These are phyloP conservation scores for Pythium oligandrum DNA, from an alignment of 352 stramenopile genomes.

Conservation along the genomic window DNA sequence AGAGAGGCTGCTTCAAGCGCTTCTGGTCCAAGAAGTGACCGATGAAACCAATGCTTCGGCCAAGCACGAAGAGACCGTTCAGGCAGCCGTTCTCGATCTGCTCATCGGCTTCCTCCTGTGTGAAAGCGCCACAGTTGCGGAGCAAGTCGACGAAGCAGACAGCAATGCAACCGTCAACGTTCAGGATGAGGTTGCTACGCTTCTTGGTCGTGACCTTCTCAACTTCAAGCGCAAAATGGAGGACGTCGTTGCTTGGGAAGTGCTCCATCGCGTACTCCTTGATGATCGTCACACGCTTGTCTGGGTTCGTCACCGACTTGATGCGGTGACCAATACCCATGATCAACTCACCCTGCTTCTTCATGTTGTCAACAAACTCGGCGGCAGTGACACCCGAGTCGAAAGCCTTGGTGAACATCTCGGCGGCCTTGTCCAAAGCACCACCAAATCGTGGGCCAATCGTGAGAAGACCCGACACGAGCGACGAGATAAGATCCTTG, in stretches of 20 bases:
- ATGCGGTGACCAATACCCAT: slow-evolving; percentile 97
- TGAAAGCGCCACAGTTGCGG: slow-evolving; percentile 88
- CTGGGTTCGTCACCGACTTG: slow-evolving; percentile 94
- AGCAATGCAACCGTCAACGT: slow-evolving; percentile 96
- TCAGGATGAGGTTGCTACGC: slow-evolving; percentile 96
- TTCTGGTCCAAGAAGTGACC: slow-evolving; percentile 97
- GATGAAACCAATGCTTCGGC: slow-evolving; percentile 89
- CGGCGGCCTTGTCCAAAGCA: slow-evolving; percentile 91
- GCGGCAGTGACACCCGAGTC: slow-evolving; percentile 85
- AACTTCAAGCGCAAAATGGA: slow-evolving; percentile 94
- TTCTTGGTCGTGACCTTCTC: slow-evolving; percentile 97
- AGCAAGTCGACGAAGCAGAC: slow-evolving; percentile 97
- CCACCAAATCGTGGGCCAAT: slow-evolving; percentile 96
- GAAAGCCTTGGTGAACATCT: slow-evolving; percentile 90
- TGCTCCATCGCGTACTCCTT: slow-evolving; percentile 94
- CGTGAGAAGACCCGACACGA: slow-evolving; percentile 94
- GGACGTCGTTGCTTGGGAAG: slow-evolving; percentile 91
- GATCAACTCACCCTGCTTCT: slow-evolving; percentile 94
- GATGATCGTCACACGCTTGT: slow-evolving; percentile 96
- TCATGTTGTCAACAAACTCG: slow-evolving; percentile 94
- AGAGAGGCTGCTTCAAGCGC: slow-evolving; percentile 96
- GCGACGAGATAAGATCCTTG: slow-evolving; percentile 96
- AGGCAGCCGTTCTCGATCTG: slow-evolving; percentile 94
- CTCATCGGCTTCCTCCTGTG: slow-evolving; percentile 89
- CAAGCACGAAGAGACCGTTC: slow-evolving; percentile 92